phyloP scores from a whole-genome alignment of 768 basidiomycete genomes.

The Hydnomerulius pinastri region DNA sequence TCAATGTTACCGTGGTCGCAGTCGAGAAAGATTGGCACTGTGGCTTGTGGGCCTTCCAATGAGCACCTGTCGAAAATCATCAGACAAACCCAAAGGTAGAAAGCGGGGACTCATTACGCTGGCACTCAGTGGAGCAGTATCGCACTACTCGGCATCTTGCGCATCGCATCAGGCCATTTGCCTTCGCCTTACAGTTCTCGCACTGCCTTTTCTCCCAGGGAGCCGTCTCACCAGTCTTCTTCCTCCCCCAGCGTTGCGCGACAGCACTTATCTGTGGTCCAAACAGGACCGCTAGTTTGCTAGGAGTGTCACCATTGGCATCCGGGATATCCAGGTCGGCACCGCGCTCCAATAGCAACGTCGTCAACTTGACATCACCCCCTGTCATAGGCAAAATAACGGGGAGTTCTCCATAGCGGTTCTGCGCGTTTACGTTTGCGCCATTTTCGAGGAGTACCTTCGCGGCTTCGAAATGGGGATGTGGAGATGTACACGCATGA shows the following conservation, averaged over 20 bases:
- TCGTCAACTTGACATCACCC: slow-evolving; percentile 34
- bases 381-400: slow-evolving; percentile 37
- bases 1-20: slow-evolving; percentile 46
- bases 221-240: slow-evolving; percentile 43
- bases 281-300: slow-evolving; percentile 30
- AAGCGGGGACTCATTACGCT: slow-evolving; percentile 39
- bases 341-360: slow-evolving; percentile 50
- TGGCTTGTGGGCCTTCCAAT: slow-evolving; percentile 53
- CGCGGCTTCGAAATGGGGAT: slow-evolving; percentile 31
- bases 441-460: slow-evolving; percentile 44
- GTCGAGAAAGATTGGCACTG: slow-evolving; percentile 46
- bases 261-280: slow-evolving; percentile 48
- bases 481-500: slow-evolving; percentile 39
- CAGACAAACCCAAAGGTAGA: background rate
- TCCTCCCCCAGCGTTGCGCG: slow-evolving; percentile 48
- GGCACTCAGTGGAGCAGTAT: slow-evolving; percentile 59
- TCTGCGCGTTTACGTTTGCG: slow-evolving; percentile 51
- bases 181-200: slow-evolving; percentile 35
- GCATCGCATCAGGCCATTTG: slow-evolving; percentile 42
- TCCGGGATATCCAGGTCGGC: slow-evolving; percentile 45
- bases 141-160: slow-evolving; percentile 43
- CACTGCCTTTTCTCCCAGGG: slow-evolving; percentile 46
- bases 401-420: slow-evolving; percentile 49
- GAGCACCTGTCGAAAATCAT: slow-evolving; percentile 33
- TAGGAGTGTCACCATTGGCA: slow-evolving; percentile 40